Base-by-base conservation (phyloP, 2,329 filamentous ascomycete species). In the Scleromitrula shiraiana region DNA sequence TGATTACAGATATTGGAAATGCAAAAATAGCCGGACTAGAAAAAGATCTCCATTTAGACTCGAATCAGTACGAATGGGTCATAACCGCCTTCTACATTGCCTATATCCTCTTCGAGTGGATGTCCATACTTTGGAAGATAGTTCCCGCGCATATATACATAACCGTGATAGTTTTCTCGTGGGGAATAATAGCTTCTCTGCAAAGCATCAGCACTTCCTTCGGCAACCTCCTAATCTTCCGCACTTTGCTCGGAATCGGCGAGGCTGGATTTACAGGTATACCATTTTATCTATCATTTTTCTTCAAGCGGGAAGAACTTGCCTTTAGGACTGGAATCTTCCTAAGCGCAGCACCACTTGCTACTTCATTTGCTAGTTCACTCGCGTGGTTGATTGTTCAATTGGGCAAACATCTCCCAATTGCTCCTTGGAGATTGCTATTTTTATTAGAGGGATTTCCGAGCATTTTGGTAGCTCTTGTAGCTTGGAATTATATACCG, bases 361-460 rank as follows among this genome's bases (percentile, higher is more conserved):
- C 88, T 2, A 93, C 87, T 35, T 83, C 82, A 1, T 90, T 94
- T 62, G 86, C 88, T 0, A 87, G 87, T 32, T 83, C 77, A 7
- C 71, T 95, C 4, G 88, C 89, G 7, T 88, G 84, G 82, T 61
- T 81, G 19, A 91, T 95, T 53, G 76, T 89, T 42, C 80, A 78
- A 58, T 59, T 88, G 12, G 86, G 80, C 42, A 68, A 77, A 40
- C 61, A 73, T 51, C 71, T 77, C 1, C 84, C 84, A 14, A 82
- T 95, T 41, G 85, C 87, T 0, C 80, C 85, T 4, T 95, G 89
- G 89, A 77, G 89, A n/a, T 74, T 90, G 2, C 72, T 95, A 23
- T 94, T 95, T 60, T 73, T 95, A 7, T 58, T 91, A 10, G 89
- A 95, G 65, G 89, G 88, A 1, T 91, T 94, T 51, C 89, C 89